phyloP scores from a whole-genome alignment of 257 asterid species.

The Phtheirospermum japonicum region DNA sequence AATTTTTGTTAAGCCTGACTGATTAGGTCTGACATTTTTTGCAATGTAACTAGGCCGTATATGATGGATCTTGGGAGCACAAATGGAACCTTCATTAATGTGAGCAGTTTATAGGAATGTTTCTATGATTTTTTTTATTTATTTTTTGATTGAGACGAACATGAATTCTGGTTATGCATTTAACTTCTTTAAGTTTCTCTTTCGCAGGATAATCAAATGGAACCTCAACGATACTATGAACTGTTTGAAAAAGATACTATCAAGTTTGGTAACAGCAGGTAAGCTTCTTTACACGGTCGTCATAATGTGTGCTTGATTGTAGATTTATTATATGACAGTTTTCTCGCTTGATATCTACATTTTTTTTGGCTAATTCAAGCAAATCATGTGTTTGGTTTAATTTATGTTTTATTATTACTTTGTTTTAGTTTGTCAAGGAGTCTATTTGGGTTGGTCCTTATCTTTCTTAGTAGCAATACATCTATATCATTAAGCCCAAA shows the following conservation, averaged over 20 bases:
- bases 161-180: slow-evolving; percentile 5
- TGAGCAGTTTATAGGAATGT: slow-evolving; percentile 39
- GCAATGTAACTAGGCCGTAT: slow-evolving; percentile 63
- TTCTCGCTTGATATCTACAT: too few relatives aligned
- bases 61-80: slow-evolving; percentile 99
- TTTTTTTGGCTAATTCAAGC: too few relatives aligned
- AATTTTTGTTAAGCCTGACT: slow-evolving; percentile 20
- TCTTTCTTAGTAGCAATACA: not conserved
- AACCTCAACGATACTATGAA: slow-evolving; percentile 84
- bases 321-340: too few relatives aligned
- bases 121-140: not conserved
- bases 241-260: slow-evolving; percentile 83
- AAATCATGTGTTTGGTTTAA: not conserved
- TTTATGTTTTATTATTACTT: not conserved
- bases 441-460: too few relatives aligned
- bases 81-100: slow-evolving; percentile 85
- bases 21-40: slow-evolving; percentile 19
- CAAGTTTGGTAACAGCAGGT: slow-evolving; percentile 98
- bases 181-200: slow-evolving; percentile 17
- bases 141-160: too few relatives aligned
- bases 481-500: too few relatives aligned
- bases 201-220: slow-evolving; percentile 71
- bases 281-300: not conserved
- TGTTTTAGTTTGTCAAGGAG: too few relatives aligned
- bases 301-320: not conserved